Percentiles rank a stretch among this genome's conserved stretches.
Conservation (phyloP, 2,329 filamentous ascomycete genomes). For the Paracamarosporium sp. region DNA sequence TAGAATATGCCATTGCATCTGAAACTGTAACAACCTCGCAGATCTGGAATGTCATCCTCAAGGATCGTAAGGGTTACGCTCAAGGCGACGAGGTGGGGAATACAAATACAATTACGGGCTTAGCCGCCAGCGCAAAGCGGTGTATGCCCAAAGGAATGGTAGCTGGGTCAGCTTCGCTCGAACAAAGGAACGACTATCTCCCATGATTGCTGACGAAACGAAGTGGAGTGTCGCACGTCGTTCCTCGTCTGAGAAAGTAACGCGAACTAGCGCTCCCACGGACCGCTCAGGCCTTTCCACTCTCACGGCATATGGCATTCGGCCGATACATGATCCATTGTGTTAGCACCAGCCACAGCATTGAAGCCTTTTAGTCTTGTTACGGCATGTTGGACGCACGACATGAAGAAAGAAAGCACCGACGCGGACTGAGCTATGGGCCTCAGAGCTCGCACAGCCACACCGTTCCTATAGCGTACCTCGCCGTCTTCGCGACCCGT, state of each 20-base stretch:
- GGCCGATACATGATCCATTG: background rate
- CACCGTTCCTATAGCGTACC: constrained; percentile 4
- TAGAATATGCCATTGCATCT: background rate
- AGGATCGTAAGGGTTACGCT: background rate
- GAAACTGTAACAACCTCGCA: background rate
- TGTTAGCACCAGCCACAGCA: background rate
- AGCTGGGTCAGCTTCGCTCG: background rate
- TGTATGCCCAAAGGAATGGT: background rate
- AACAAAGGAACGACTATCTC: background rate
- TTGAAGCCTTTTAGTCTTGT: background rate
- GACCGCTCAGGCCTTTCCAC: background rate
- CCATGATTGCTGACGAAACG: background rate
- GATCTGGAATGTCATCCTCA: constrained; percentile 4
- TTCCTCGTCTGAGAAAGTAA: background rate
- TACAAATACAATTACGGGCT: background rate
- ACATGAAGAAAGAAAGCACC: background rate
- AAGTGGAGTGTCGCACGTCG: background rate
- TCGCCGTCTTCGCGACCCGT: constrained; percentile 3
- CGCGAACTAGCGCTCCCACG: background rate
- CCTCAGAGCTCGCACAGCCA: constrained; percentile 4
- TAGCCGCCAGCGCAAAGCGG: background rate
- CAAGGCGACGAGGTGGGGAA: background rate
- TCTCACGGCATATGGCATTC: background rate
- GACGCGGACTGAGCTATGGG: constrained; percentile 5
- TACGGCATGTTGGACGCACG: background rate